Evolutionary conservation across 768 basidiomycete genomes (phyloP).

Genomic region (Sistotremastrum niveocremeum): DNA sequence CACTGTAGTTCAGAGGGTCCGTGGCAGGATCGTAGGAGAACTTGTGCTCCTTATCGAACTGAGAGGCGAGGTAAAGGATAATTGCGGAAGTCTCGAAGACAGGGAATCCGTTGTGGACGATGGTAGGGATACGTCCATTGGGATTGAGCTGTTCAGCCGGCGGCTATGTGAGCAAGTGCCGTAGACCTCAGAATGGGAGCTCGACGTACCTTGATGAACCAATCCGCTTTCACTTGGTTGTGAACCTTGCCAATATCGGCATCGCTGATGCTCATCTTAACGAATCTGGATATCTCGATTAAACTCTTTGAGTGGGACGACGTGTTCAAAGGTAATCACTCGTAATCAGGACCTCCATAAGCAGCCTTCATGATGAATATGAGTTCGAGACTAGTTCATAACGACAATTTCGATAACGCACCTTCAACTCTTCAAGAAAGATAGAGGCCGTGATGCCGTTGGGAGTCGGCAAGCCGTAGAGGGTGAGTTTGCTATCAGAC

Average conservation of each 20-base stretch:
- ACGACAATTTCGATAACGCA: slow-evolving; percentile 30
- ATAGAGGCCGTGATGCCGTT: slow-evolving; percentile 42
- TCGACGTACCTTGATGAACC: slow-evolving; percentile 41
- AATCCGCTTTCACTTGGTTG: slow-evolving; percentile 45
- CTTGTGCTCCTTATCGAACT: slow-evolving; percentile 64
- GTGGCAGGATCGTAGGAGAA: slow-evolving; percentile 47
- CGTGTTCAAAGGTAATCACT: slow-evolving; percentile 9
- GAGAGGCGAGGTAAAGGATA: slow-evolving; percentile 66
- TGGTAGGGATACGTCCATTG: slow-evolving; percentile 53
- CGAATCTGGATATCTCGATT: too few relatives aligned
- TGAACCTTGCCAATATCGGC: slow-evolving; percentile 2
- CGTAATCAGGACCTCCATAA: slow-evolving; percentile 17
- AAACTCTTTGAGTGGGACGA: slow-evolving; percentile 1
- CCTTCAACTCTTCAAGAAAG: slow-evolving; percentile 51
- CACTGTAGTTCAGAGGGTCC: slow-evolving; percentile 48
- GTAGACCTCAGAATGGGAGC: slow-evolving; percentile 5
- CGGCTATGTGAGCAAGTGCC: background rate
- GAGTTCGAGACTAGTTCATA: slow-evolving; percentile 9
- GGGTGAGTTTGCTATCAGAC: slow-evolving; percentile 11
- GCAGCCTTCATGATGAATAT: slow-evolving; percentile 4
- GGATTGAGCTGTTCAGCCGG: slow-evolving; percentile 33
- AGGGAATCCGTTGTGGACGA: slow-evolving; percentile 46
- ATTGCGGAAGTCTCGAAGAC: slow-evolving; percentile 78
- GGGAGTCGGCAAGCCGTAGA: slow-evolving; percentile 42
- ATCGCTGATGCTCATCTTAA: slow-evolving; percentile 11